phyloP scores from a whole-genome alignment of 2,329 filamentous ascomycete species.

The Aspergillus fumigatus region DNA sequence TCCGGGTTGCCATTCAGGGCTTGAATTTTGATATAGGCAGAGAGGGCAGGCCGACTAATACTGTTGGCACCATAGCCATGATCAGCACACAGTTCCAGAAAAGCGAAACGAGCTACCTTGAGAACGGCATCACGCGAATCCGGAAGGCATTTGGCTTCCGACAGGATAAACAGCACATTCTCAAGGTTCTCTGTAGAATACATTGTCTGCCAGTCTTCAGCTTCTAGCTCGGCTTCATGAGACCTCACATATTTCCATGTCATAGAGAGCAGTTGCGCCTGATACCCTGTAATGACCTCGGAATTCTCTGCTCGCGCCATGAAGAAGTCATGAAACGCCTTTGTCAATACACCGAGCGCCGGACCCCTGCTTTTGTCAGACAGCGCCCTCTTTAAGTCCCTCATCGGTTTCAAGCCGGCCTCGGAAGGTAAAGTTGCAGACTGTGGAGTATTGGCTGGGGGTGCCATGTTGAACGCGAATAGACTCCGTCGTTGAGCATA shows the following conservation, averaged over 20 bases:
- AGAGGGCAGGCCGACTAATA: slow-evolving; percentile 35
- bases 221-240: slow-evolving; percentile 26
- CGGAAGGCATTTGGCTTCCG: slow-evolving; percentile 31
- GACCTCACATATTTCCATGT: slow-evolving; percentile 59
- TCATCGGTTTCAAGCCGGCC: slow-evolving; percentile 64
- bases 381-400: slow-evolving; percentile 61
- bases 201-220: slow-evolving; percentile 31
- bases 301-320: slow-evolving; percentile 46
- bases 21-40: slow-evolving; percentile 48
- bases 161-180: slow-evolving; percentile 37
- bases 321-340: slow-evolving; percentile 64
- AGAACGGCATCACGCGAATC: slow-evolving; percentile 37
- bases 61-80: slow-evolving; percentile 40
- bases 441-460: slow-evolving; percentile 49
- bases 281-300: slow-evolving; percentile 57
- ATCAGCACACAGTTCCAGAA: slow-evolving; percentile 33
- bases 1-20: slow-evolving; percentile 52
- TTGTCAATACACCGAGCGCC: slow-evolving; percentile 55
- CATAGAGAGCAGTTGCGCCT: slow-evolving; percentile 57
- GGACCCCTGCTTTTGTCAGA: slow-evolving; percentile 63
- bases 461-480: slow-evolving; percentile 28
- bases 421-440: slow-evolving; percentile 55
- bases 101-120: slow-evolving; percentile 37
- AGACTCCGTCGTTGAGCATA: slow-evolving; percentile 29
- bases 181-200: slow-evolving; percentile 38